A percentile compares a stretch with the other conserved stretches of the same genome.
Conservation (phyloP, 345 rosid genomes). For the Moricandia arvensis region DNA sequence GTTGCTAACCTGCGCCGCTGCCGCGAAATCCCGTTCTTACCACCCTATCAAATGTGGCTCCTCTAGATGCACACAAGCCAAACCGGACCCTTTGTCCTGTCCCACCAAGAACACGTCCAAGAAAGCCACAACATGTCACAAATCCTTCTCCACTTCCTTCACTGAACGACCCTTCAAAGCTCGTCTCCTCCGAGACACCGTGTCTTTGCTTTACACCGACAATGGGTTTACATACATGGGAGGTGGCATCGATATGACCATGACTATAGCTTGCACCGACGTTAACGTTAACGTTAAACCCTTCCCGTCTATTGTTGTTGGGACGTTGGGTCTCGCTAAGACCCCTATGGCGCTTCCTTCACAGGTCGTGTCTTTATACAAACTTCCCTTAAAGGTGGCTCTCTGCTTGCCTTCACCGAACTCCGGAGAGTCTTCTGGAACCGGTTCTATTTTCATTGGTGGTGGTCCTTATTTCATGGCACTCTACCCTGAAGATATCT, state of each 20-base stretch:
- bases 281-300: not conserved
- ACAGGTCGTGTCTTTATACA: not conserved
- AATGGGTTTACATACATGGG: not conserved
- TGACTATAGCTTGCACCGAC: conserved; percentile 13
- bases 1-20: not conserved
- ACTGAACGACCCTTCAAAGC: not conserved
- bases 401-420: not conserved
- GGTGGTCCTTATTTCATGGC: not conserved
- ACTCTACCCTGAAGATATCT: not conserved
- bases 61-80: conserved; percentile 5
- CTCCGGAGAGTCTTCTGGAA: not conserved
- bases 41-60: conserved; percentile 18
- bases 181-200: conserved; percentile 7
- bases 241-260: not conserved
- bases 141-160: conserved; percentile 9
- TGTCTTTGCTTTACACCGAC: not conserved
- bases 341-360: not conserved
- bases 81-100: not conserved
- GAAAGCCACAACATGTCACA: conserved; percentile 6
- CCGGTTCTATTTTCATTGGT: not conserved
- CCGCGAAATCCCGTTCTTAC: conserved; percentile 13
- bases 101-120: not conserved
- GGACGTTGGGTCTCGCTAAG: conserved; percentile 3
- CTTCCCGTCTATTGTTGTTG: not conserved
- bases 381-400: not conserved